These are phyloP conservation scores for Halophytophthora batemanensis DNA, from an alignment of 352 stramenopile species.

Conservation along the genomic window DNA sequence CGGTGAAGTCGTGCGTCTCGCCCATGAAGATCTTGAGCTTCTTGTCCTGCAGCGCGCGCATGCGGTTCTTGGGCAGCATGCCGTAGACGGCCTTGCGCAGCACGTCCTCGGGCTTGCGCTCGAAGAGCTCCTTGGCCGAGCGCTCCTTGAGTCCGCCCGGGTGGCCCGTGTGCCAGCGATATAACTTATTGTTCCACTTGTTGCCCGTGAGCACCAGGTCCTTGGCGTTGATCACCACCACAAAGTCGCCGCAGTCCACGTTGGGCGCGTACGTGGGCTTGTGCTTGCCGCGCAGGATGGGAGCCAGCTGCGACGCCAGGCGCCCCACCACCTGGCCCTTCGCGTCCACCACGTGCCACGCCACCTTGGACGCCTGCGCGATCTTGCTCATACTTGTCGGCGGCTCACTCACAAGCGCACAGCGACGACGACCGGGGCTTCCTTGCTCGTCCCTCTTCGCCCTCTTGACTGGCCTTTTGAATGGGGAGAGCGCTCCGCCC, in stretches of 20 bases:
- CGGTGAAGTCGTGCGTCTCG: slow-evolving; percentile 89
- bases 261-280: slow-evolving; percentile 98
- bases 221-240: slow-evolving; percentile 97
- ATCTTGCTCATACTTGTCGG: slow-evolving; percentile 73
- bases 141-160: slow-evolving; percentile 95
- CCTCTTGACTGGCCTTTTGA: no score
- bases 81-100: slow-evolving; percentile 95
- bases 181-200: slow-evolving; percentile 97
- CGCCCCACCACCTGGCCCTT: slow-evolving; percentile 95
- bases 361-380: slow-evolving; percentile 72
- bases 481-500: no score
- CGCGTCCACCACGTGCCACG: slow-evolving; percentile 97
- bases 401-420: neutral
- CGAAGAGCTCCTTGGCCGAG: slow-evolving; percentile 92
- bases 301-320: slow-evolving; percentile 93
- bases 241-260: slow-evolving; percentile 97
- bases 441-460: neutral
- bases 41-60: slow-evolving; percentile 93
- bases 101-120: slow-evolving; percentile 94
- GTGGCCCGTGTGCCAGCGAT: slow-evolving; percentile 98
- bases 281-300: slow-evolving; percentile 97
- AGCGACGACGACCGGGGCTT: slow-evolving; percentile 1
- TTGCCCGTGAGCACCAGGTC: slow-evolving; percentile 95
- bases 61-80: slow-evolving; percentile 98
- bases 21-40: slow-evolving; percentile 97